These are phyloP conservation scores for Parachaetomium inaequale DNA, from an alignment of 495 filamentous ascomycete genomes.

Conservation along the genomic window DNA sequence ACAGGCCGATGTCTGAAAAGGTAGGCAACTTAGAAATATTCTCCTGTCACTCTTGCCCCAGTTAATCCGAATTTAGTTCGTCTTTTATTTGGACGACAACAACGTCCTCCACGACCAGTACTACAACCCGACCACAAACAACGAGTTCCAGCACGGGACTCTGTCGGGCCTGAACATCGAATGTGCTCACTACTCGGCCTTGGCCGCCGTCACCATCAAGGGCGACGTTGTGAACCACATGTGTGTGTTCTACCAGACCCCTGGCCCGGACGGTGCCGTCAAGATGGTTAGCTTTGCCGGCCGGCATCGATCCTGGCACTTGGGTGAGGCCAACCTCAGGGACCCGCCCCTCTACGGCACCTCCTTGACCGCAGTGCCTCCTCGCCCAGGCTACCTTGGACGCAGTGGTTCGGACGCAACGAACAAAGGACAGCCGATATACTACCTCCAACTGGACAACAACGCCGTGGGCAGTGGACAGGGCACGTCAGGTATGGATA, in stretches of 20 bases:
- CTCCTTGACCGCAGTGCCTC: not conserved
- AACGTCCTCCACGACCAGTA: conserved; percentile 4
- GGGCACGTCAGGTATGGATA: not conserved
- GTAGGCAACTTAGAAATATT: not conserved
- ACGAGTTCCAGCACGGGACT: conserved; percentile 1
- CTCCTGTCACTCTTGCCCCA: not conserved
- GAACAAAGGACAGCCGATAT: not conserved
- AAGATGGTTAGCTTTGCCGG: conserved; percentile 7
- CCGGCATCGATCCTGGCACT: not conserved
- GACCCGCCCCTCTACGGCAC: not conserved
- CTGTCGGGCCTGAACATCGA: not conserved
- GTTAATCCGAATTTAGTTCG: not conserved
- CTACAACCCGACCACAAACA: conserved; percentile 3
- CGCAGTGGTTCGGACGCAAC: not conserved
- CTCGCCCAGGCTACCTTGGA: not conserved
- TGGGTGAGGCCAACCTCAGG: not conserved
- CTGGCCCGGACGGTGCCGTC: conserved; percentile 4
- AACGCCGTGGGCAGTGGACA: not conserved
- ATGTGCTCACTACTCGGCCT: conserved; percentile 1
- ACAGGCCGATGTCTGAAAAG: conserved; percentile 1
- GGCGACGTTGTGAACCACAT: conserved; percentile 2
- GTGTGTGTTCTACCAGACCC: conserved; percentile 7
- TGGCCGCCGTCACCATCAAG: conserved; percentile 6
- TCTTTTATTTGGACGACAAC: conserved; percentile 4
- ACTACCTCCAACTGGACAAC: not conserved